A percentile compares a stretch with the other conserved stretches of the same genome.
Conservation (phyloP, 1,284 basidiomycete genomes). For the Pseudomicrostroma phylloplanum region DNA sequence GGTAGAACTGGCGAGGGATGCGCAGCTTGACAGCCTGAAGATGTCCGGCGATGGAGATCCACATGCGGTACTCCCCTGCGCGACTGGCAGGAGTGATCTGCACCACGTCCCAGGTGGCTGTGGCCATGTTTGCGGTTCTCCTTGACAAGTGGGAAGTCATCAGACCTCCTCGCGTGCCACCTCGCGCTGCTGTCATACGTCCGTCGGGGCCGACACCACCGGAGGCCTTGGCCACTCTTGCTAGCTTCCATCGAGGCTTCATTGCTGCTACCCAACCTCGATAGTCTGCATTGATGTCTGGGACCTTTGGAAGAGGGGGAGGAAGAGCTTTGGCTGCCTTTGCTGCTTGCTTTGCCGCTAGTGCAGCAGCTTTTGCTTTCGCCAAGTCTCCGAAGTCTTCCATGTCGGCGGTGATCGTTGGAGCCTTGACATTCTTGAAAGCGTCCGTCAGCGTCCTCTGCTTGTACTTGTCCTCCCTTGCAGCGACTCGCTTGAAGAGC, state of each 20-base stretch:
- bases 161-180: conserved; percentile 16
- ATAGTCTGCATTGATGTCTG: conserved; percentile 58
- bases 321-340: neutral
- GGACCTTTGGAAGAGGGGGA: conserved; percentile 20
- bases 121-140: conserved; percentile 61
- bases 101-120: conserved; percentile 82
- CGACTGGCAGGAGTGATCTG: conserved; percentile 74
- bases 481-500: conserved; percentile 84
- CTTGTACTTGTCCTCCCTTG: conserved; percentile 89
- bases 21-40: conserved; percentile 73
- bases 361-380: neutral
- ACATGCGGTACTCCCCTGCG: conserved; percentile 79
- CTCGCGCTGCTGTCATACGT: conserved; percentile 7
- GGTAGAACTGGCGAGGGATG: conserved; percentile 84
- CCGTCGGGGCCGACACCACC: conserved; percentile 23
- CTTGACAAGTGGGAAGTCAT: conserved; percentile 68
- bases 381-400: neutral
- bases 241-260: conserved; percentile 71
- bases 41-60: conserved; percentile 77
- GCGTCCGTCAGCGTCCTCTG: conserved; percentile 97
- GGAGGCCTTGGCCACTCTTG: conserved; percentile 45
- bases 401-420: neutral
- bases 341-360: conserved; percentile 12
- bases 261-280: conserved; percentile 73
- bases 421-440: conserved; percentile 58